Base-by-base conservation (phyloP, 192 early-diverging fungal genomes). In the Coemansia sp. region DNA sequence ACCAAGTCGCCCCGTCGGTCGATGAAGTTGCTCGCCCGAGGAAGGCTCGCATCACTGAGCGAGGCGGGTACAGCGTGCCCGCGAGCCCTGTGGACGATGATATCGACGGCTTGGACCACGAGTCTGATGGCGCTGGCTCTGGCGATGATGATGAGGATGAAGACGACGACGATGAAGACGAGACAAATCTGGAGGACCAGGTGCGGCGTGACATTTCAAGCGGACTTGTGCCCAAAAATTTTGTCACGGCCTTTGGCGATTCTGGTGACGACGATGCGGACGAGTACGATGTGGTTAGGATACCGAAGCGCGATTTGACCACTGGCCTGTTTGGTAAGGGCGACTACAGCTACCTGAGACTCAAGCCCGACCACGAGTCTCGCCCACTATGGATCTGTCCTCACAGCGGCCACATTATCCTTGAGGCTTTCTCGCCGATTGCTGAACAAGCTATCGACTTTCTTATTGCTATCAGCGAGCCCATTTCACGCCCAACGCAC, bases 371-470 rank as follows among this genome's bases (percentile, higher is more conserved):
- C 84, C 94, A 97, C 79, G 78, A 76, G 41, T 87, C 90, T 12
- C 89, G 98, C 25, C 98, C 98, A 21, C 83, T 99, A 21, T 98
- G 92, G 91, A 94, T 98, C 63, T 89, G 86, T 72, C 90, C 88
- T 55, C 86, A 88, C 29, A 91, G 85, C 80, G 88, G 91, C 4
- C 86, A 90, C 48, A 93, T 99, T 66, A 93, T 95, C 46, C 85
- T 99, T 1, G 98, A 99, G 85, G 93, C 94, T 14, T 99, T 99
- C 61, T 98, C 96, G 8, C 94, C 95, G 5, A 95, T 98, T 70
- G 90, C 95, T 9, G 93, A 95, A 65, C 92, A 96, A 69, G 97
- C 96, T 0, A 92, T 94, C 53, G 98, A 99, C 85, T 96, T 98
- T 73, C 75, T 98, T 15, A 94, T 95, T 50, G 90, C 96, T 17